Conservation (phyloP, 371 early-diverging fungal species). For the Choanephora cucurbitarum region DNA sequence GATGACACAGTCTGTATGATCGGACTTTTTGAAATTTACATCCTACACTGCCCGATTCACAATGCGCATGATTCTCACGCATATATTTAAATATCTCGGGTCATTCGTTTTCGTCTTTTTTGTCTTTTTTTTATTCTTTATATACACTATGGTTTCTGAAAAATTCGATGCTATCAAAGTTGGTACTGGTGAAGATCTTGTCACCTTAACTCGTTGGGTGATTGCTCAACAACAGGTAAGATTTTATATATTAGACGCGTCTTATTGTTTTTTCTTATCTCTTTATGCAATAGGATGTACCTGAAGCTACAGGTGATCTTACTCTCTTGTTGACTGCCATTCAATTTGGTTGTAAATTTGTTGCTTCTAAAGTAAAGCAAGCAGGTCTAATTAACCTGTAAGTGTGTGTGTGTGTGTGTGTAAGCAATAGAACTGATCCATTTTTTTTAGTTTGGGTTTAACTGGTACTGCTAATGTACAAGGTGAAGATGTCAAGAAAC, state of each 20-base stretch:
- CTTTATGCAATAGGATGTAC: slow-evolving; percentile 46
- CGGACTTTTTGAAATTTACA: too few relatives aligned
- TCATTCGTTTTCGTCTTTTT: slow-evolving; percentile 4
- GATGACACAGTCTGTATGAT: too few relatives aligned
- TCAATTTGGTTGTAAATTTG: slow-evolving; percentile 96
- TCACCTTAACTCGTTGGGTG: slow-evolving; percentile 93
- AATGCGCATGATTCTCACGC: too few relatives aligned
- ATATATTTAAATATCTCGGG: neutral
- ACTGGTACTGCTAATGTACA: slow-evolving; percentile 89
- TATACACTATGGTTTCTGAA: slow-evolving; percentile 9
- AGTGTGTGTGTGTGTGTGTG: too few relatives aligned
- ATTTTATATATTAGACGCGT: too few relatives aligned
- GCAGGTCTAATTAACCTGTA: slow-evolving; percentile 95
- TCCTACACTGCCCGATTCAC: too few relatives aligned
- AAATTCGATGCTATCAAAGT: slow-evolving; percentile 49
- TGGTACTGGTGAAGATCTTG: slow-evolving; percentile 79
- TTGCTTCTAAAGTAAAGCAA: slow-evolving; percentile 94
- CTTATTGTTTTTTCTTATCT: neutral
- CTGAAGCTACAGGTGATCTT: slow-evolving; percentile 94
- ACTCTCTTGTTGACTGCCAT: slow-evolving; percentile 88
- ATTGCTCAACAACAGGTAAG: slow-evolving; percentile 83
- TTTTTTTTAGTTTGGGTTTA: slow-evolving; percentile 85
- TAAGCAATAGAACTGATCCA: too few relatives aligned
- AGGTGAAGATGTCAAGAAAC: slow-evolving; percentile 95
- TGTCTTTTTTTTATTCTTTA: slow-evolving; percentile 5